Evolutionary conservation across 768 basidiomycete species (phyloP), one percentile per base, ranked within the genome.

Genomic region (Lactifluus pinguis): DNA sequence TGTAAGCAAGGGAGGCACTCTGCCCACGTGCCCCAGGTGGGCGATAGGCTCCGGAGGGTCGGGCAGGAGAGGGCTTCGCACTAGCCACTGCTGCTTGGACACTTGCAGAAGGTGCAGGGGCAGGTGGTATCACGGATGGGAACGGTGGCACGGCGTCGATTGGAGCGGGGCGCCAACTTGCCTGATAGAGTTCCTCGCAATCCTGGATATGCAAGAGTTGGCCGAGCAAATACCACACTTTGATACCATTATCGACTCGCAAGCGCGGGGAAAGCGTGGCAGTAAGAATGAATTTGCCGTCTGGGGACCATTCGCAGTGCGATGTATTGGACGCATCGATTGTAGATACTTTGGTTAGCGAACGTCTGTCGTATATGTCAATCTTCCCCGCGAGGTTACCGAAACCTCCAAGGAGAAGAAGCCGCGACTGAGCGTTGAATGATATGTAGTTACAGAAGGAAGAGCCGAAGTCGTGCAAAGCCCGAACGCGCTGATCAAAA

Each of bases 241-340:
- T 97, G 72, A 98, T 84, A 1, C 95, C 94, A 67, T 98, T 98
- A 76, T 99, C 97, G 61, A 99, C 97, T 42, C 97, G 85, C 52
- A 98, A 76, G 25, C 97, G 84, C 0, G 97, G 97, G 17, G 90
- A 94, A n/a, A 98, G 82, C 0, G 93, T 98, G 2, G 95, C 93
- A 8, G 95, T 98, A 66, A 99, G 78, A 29, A 99, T 81, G 77
- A 87, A 95, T 47, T 89, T 84, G 13, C 95, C 97, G 62, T 93
- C 91, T 0, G 93, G 88, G 14, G 90, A 92, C 95, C 95, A 99
- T 69, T 93, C 91, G 72, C 95, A 98, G 69, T 87, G 79, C 0
- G 92, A 93, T 0, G 95, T 92, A 71, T 98, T 98, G 1, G 94
- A 87, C 0, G 95, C 95, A 59, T 92, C 89, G 67, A 92, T 89